These are phyloP conservation scores for Mesotaenium endlicherianum DNA, from an alignment of 139 green algal species.

Conservation along the genomic window DNA sequence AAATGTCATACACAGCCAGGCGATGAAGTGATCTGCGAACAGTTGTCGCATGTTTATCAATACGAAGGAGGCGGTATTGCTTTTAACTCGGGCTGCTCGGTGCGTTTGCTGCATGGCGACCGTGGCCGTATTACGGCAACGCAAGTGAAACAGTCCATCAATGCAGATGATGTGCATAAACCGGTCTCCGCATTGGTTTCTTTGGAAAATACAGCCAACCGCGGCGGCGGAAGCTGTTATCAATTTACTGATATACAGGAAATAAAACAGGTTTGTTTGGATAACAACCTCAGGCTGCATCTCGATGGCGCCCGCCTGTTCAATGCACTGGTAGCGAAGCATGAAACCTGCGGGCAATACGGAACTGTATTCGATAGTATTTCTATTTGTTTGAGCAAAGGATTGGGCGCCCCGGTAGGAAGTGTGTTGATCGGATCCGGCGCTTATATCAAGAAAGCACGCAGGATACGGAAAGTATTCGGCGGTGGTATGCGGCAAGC, in stretches of 20 bases:
- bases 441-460: not conserved
- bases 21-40: not conserved
- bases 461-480: not conserved
- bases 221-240: not conserved
- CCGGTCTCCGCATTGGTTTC: too few species aligned
- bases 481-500: not conserved
- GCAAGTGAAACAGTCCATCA: too few species aligned
- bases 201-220: not conserved
- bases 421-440: not conserved
- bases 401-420: not conserved
- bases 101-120: too few species aligned
- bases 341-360: not conserved
- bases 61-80: not conserved
- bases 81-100: too few species aligned
- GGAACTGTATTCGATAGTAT: not conserved
- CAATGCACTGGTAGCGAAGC: not conserved
- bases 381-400: not conserved
- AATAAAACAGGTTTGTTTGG: not conserved
- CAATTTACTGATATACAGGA: not conserved
- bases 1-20: not conserved
- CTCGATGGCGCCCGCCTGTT: not conserved
- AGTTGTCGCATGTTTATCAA: not conserved
- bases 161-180: too few species aligned
- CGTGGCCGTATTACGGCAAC: too few species aligned
- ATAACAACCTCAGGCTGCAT: not conserved